Conservation (phyloP, 2,329 filamentous ascomycete genomes). For the Sporothrix dimorphospora region DNA sequence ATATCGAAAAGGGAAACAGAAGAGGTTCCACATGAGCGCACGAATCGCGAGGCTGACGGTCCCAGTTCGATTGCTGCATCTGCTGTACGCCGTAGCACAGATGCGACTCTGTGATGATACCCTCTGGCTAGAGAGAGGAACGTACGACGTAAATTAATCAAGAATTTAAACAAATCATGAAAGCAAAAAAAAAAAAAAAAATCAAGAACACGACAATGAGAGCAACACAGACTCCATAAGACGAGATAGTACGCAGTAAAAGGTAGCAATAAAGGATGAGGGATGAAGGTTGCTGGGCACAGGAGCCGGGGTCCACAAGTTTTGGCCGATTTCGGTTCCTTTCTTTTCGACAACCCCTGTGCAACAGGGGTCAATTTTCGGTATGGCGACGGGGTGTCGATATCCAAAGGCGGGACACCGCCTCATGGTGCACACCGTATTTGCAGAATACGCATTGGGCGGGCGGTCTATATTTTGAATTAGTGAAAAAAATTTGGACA, state of each 20-base stretch:
- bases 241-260: too few relatives aligned
- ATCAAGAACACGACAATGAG: too few relatives aligned
- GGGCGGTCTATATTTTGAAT: too few relatives aligned
- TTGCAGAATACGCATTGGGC: not conserved
- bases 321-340: not conserved
- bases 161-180: too few relatives aligned
- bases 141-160: too few relatives aligned
- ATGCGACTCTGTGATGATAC: constrained; percentile 10
- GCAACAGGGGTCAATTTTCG: constrained; percentile 2
- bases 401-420: constrained; percentile 7
- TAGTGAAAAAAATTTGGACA: too few relatives aligned
- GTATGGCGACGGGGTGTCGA: constrained; percentile 11
- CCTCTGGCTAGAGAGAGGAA: not conserved
- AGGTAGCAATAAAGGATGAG: too few relatives aligned
- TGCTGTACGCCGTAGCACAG: not conserved
- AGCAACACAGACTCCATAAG: too few relatives aligned
- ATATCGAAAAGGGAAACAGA: not conserved
- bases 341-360: not conserved
- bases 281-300: too few relatives aligned
- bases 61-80: not conserved
- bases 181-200: too few relatives aligned
- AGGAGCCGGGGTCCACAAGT: not conserved
- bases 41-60: not conserved
- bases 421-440: not conserved
- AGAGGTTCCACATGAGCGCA: not conserved